phyloP scores from a whole-genome alignment of 1,139 yeast genomes.

The Hyphopichia khmerensis region DNA sequence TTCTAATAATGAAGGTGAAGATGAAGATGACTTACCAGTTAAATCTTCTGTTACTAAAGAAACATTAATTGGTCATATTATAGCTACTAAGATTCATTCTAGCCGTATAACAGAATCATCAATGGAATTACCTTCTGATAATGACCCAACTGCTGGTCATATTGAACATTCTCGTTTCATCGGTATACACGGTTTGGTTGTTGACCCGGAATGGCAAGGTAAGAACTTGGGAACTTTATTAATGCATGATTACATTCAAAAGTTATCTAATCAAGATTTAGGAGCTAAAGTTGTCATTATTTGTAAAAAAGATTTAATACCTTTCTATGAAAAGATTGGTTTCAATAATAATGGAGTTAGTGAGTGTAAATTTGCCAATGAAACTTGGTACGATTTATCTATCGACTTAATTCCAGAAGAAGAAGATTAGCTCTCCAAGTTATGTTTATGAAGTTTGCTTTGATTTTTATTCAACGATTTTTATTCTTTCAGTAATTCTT shows the following conservation, averaged over 20 bases:
- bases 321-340: conserved; percentile 80
- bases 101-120: conserved; percentile 57
- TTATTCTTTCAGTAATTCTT: background rate
- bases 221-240: conserved; percentile 79
- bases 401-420: conserved; percentile 63
- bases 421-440: conserved; percentile 22
- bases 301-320: conserved; percentile 66
- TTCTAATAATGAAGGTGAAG: conserved; percentile 16
- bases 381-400: conserved; percentile 65
- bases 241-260: conserved; percentile 87
- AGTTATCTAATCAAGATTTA: conserved; percentile 80
- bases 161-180: conserved; percentile 70
- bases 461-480: background rate
- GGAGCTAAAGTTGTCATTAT: conserved; percentile 77
- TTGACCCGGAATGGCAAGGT: conserved; percentile 78
- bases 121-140: conserved; percentile 59
- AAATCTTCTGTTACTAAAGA: conserved; percentile 59
- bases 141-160: conserved; percentile 57
- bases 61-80: conserved; percentile 75
- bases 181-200: conserved; percentile 81
- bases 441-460: background rate
- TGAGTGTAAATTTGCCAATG: conserved; percentile 58
- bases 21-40: conserved; percentile 40
- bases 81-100: conserved; percentile 71
- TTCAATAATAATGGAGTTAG: conserved; percentile 66